These are phyloP conservation scores for Gliomastix tumulicola DNA, from an alignment of 2,329 filamentous ascomycete genomes.

Conservation along the genomic window DNA sequence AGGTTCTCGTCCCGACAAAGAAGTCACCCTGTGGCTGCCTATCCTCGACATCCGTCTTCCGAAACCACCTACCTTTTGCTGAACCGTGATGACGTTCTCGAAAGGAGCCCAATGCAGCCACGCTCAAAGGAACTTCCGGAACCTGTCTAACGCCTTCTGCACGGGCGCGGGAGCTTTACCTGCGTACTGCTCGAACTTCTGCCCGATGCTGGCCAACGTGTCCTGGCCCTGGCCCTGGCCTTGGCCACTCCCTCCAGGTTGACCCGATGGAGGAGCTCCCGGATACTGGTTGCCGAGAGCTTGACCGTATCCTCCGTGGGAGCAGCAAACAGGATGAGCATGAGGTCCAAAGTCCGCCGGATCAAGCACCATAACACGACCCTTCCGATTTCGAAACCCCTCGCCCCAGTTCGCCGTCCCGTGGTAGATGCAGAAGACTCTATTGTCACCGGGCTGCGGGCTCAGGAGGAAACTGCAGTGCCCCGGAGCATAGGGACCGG, in stretches of 20 bases:
- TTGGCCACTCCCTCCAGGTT: not conserved
- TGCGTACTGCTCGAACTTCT: not conserved
- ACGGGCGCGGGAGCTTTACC: not conserved
- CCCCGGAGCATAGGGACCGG: conserved; percentile 7
- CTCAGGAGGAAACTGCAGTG: conserved; percentile 14
- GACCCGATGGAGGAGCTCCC: not conserved
- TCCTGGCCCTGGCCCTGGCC: not conserved
- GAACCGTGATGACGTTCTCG: too few relatives aligned
- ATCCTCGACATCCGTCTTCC: too few relatives aligned
- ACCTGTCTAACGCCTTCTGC: conserved; percentile 1
- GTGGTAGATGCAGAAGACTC: conserved; percentile 8
- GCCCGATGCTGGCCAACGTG: too few relatives aligned
- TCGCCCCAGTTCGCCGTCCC: conserved; percentile 9
- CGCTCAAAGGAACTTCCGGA: not conserved
- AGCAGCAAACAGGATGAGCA: conserved; percentile 10
- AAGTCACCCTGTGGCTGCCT: too few relatives aligned
- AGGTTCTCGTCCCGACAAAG: too few relatives aligned
- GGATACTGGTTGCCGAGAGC: not conserved
- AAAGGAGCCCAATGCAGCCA: too few relatives aligned
- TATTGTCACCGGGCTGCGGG: conserved; percentile 8
- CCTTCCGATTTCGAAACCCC: conserved; percentile 12
- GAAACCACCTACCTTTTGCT: too few relatives aligned
- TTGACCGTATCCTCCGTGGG: too few relatives aligned
- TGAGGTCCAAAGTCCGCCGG: conserved; percentile 7
- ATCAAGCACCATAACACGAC: conserved; percentile 8